A percentile compares a stretch with the other conserved stretches of the same genome.
Evolutionary conservation across 805 yeast genomes (phyloP).

Genomic region (Ogataea wickerhamii): DNA sequence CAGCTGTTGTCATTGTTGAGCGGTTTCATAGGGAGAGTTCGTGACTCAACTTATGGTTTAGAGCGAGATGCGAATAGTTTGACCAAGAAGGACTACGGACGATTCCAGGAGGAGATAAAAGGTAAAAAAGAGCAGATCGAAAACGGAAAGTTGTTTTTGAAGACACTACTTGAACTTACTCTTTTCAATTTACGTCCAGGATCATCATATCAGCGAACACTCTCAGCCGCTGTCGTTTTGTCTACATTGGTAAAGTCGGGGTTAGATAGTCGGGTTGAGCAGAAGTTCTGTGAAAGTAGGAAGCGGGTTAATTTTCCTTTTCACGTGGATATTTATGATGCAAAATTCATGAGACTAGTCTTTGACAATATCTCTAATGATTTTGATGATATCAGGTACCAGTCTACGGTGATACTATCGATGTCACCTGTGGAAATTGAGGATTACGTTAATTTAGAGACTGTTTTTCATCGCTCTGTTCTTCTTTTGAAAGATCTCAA

Average conservation of each 20-base stretch:
- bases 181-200: constrained; percentile 44
- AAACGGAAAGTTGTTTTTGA: constrained; percentile 37
- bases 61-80: constrained; percentile 48
- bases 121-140: constrained; percentile 28
- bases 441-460: constrained; percentile 16
- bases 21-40: constrained; percentile 58
- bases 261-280: constrained; percentile 44
- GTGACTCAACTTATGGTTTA: constrained; percentile 63
- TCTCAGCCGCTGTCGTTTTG: constrained; percentile 48
- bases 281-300: constrained; percentile 35
- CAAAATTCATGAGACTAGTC: constrained; percentile 42
- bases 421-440: constrained; percentile 39
- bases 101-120: constrained; percentile 39
- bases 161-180: constrained; percentile 21
- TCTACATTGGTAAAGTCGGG: constrained; percentile 49
- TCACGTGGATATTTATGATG: constrained; percentile 39
- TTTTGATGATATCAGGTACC: constrained; percentile 70
- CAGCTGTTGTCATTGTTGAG: constrained; percentile 59
- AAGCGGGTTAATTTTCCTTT: constrained; percentile 50
- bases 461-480: constrained; percentile 23
- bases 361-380: constrained; percentile 64
- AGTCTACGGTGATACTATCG: constrained; percentile 43
- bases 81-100: constrained; percentile 28
- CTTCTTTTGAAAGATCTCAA: constrained; percentile 37
- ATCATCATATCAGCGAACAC: constrained; percentile 50